Conservation (phyloP, 2,329 filamentous ascomycete species). For the Huntiella bhutanensis region DNA sequence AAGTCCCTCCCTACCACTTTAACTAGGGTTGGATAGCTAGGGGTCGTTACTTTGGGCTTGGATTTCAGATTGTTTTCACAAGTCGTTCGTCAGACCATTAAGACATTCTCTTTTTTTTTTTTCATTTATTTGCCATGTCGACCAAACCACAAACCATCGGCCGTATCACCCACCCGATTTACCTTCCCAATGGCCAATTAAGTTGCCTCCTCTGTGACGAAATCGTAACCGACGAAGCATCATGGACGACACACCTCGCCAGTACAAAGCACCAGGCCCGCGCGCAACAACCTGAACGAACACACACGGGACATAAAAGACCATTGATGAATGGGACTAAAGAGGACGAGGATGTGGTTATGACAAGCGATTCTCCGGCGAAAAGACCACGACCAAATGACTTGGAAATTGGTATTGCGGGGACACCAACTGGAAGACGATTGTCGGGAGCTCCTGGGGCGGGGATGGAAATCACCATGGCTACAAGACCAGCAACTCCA, state of each 20-base stretch:
- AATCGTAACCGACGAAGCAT: slow-evolving; percentile 42
- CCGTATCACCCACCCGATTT: slow-evolving; percentile 50
- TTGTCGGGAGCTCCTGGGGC: slow-evolving; percentile 33
- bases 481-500: slow-evolving; percentile 43
- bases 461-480: slow-evolving; percentile 42
- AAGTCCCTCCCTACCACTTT: no score
- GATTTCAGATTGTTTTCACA: background rate
- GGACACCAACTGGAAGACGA: slow-evolving; percentile 14
- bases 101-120: background rate
- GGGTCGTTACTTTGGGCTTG: background rate
- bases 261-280: slow-evolving; percentile 25
- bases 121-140: background rate
- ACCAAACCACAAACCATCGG: slow-evolving; percentile 52
- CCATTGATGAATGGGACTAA: slow-evolving; percentile 13
- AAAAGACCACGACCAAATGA: slow-evolving; percentile 3
- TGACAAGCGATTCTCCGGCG: background rate
- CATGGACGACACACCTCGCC: slow-evolving; percentile 46
- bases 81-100: background rate
- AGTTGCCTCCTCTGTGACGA: slow-evolving; percentile 48
- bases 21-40: no score
- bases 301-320: slow-evolving; percentile 12
- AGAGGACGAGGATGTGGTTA: background rate
- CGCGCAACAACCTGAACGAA: slow-evolving; percentile 11
- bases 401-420: background rate
- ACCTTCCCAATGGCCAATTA: slow-evolving; percentile 48